Percentiles rank a stretch among this genome's conserved stretches.
phyloP scores from a whole-genome alignment of 2,329 filamentous ascomycete genomes.

The Escovopsis sp. region DNA sequence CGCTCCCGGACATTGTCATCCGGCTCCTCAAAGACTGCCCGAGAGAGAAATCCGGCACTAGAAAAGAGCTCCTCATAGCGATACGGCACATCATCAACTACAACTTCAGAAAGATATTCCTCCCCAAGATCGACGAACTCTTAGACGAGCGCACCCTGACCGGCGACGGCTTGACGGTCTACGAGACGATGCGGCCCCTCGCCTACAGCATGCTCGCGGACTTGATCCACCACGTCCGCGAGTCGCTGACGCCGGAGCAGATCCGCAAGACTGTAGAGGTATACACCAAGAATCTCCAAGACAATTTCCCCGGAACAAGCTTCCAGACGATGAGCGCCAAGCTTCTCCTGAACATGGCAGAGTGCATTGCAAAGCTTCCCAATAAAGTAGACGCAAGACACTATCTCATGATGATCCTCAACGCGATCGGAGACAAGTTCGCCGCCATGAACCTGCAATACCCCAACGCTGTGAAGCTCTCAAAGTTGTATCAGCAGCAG shows the following conservation, averaged over 20 bases:
- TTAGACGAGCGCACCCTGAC: slow-evolving; percentile 89
- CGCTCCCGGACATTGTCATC: slow-evolving; percentile 78
- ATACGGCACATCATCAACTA: slow-evolving; percentile 99
- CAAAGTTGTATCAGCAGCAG: slow-evolving; percentile 58
- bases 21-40: slow-evolving; percentile 87
- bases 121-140: slow-evolving; percentile 87
- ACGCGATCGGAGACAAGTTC: slow-evolving; percentile 97
- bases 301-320: slow-evolving; percentile 91
- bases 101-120: slow-evolving; percentile 90
- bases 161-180: slow-evolving; percentile 88
- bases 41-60: slow-evolving; percentile 78
- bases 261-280: slow-evolving; percentile 94
- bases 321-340: slow-evolving; percentile 99
- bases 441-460: slow-evolving; percentile 96
- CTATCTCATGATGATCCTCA: slow-evolving; percentile 91
- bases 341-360: slow-evolving; percentile 90
- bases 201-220: slow-evolving; percentile 98
- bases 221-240: slow-evolving; percentile 90
- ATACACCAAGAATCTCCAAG: slow-evolving; percentile 90
- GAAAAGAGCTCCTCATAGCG: slow-evolving; percentile 90
- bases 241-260: slow-evolving; percentile 75
- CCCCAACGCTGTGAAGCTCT: slow-evolving; percentile 85
- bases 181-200: slow-evolving; percentile 88
- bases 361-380: slow-evolving; percentile 86
- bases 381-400: slow-evolving; percentile 91